These are phyloP conservation scores for Dalbergia cochinchinensis DNA, from an alignment of 306 rosid genomes.

Conservation along the genomic window DNA sequence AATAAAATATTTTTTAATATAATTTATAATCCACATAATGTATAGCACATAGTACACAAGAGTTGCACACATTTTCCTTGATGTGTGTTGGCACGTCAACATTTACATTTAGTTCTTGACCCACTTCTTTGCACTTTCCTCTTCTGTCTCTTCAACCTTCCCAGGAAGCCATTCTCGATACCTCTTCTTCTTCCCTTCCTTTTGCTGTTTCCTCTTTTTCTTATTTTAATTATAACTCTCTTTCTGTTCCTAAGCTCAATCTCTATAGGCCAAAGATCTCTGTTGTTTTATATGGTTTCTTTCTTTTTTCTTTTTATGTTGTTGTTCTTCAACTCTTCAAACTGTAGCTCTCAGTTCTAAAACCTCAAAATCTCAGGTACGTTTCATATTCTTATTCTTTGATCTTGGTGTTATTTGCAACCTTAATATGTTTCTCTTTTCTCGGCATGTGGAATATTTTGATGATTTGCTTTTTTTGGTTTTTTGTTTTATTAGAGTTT, in stretches of 20 bases:
- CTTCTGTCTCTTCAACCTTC: background rate
- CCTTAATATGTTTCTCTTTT: background rate
- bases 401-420: background rate
- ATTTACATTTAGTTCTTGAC: background rate
- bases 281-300: background rate
- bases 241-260: background rate
- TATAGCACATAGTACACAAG: background rate
- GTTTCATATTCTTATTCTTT: background rate
- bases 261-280: background rate
- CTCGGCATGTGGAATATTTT: conserved; percentile 14
- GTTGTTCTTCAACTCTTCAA: background rate
- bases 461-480: background rate
- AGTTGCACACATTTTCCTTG: background rate
- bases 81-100: background rate
- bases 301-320: background rate
- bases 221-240: background rate
- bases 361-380: conserved; percentile 43
- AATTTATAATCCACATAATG: too few relatives aligned
- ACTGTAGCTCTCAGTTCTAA: background rate
- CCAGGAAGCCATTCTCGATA: background rate
- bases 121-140: background rate
- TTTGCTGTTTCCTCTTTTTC: background rate
- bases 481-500: background rate
- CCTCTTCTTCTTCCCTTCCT: background rate
- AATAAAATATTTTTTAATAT: too few relatives aligned